Conservation (phyloP, 78 protist genomes). For the Dictyostelium purpureum region DNA sequence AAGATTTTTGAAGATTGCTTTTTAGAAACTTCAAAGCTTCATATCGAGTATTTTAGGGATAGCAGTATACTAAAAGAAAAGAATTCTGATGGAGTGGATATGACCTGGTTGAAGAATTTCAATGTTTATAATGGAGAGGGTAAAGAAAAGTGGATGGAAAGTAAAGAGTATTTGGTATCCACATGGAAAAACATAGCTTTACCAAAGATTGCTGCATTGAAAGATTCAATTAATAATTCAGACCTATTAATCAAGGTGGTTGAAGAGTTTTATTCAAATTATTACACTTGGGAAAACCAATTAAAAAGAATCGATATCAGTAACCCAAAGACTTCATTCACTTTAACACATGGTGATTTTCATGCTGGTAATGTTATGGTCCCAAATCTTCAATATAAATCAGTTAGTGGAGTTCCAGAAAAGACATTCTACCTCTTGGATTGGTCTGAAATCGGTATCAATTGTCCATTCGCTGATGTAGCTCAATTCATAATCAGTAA, state of each 20-base stretch:
- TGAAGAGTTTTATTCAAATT: not conserved
- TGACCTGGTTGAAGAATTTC: not conserved
- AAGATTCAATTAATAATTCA: not conserved
- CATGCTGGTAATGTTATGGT: constrained; percentile 35
- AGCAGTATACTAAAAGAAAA: too few species aligned
- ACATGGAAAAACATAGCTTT: not conserved
- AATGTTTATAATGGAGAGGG: not conserved
- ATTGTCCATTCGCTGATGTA: constrained; percentile 8
- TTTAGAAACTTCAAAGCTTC: not conserved
- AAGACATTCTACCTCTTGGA: not conserved
- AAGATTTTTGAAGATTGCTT: not conserved
- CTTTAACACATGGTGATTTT: constrained; percentile 21
- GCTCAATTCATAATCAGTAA: constrained; percentile 15
- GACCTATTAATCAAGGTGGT: not conserved
- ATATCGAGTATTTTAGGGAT: constrained; percentile 1
- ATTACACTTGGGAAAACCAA: not conserved
- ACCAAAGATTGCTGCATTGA: not conserved
- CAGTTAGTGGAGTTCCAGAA: not conserved
- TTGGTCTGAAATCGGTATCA: constrained; percentile 7
- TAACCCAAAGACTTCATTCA: not conserved
- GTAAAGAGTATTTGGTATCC: not conserved
- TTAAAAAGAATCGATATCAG: not conserved
- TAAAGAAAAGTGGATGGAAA: not conserved
- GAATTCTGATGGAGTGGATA: not conserved
- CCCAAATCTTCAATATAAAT: not conserved